Percentiles rank a stretch among this genome's conserved stretches.
Conservation (phyloP, 139 green algal species). For the Coccomyxa sp. region DNA sequence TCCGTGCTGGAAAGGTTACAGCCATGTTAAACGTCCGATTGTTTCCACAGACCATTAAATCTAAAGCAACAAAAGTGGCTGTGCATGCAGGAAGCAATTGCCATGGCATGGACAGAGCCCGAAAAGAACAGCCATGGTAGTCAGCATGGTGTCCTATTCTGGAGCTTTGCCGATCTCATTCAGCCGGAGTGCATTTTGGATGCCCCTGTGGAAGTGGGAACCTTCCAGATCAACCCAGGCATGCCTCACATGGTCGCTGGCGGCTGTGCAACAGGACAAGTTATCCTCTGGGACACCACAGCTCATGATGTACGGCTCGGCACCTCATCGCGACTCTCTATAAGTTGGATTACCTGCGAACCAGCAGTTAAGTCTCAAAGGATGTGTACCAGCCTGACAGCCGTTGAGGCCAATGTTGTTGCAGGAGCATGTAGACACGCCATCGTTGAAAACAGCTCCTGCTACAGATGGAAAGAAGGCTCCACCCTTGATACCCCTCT, state of each 20-base stretch:
- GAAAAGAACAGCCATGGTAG: conserved; percentile 32
- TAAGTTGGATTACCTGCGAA: background rate
- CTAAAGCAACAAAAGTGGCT: background rate
- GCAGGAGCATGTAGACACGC: too few species aligned
- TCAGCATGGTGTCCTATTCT: conserved; percentile 59
- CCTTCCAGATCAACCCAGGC: conserved; percentile 74
- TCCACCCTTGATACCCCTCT: too few species aligned
- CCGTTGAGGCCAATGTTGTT: too few species aligned
- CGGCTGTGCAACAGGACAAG: conserved; percentile 75
- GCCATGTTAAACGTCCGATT: background rate
- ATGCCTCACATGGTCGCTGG: conserved; percentile 66
- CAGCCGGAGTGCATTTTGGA: conserved; percentile 80
- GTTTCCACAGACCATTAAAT: too few species aligned
- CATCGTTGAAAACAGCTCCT: too few species aligned
- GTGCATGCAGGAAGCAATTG: conserved; percentile 46
- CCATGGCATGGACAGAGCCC: conserved; percentile 58
- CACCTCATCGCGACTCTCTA: background rate
- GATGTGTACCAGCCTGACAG: too few species aligned
- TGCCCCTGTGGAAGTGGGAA: conserved; percentile 61
- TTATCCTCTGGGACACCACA: conserved; percentile 36
- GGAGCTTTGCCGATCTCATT: conserved; percentile 79
- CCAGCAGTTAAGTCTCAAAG: too few species aligned
- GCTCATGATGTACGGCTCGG: background rate
- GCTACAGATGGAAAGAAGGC: too few species aligned
- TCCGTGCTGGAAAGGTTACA: background rate